phyloP scores from a whole-genome alignment of 257 asterid species.

The Marsdenia floribunda region DNA sequence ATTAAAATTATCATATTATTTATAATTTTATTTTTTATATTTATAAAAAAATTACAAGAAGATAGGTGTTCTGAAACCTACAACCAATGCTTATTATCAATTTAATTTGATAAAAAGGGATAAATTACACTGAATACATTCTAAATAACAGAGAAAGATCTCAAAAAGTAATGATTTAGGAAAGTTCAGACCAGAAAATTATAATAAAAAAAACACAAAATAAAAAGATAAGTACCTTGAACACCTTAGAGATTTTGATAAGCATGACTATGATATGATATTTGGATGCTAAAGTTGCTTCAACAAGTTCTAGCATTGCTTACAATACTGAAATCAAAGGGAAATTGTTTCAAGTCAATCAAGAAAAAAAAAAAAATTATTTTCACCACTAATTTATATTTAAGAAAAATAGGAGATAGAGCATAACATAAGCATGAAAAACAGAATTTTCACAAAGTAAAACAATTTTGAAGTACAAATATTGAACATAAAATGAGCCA shows the following conservation, averaged over 20 bases:
- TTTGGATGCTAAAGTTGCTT: background rate
- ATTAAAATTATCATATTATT: too few relatives aligned
- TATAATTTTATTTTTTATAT: too few relatives aligned
- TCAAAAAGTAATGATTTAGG: background rate
- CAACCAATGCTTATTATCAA: conserved; percentile 1
- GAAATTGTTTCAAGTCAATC: background rate
- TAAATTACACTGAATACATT: background rate
- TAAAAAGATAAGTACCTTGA: background rate
- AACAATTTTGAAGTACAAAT: background rate
- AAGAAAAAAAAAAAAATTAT: background rate
- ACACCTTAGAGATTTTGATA: background rate
- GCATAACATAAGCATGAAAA: background rate
- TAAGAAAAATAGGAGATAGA: background rate
- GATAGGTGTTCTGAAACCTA: conserved; percentile 78
- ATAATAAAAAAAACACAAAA: background rate
- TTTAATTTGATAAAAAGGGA: background rate
- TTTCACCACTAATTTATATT: background rate
- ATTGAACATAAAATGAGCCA: background rate
- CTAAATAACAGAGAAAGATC: background rate
- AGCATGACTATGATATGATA: background rate
- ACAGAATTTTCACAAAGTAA: background rate
- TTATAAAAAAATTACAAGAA: too few relatives aligned
- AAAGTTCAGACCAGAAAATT: background rate
- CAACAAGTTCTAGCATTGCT: background rate
- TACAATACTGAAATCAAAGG: background rate